Percentiles rank a stretch among this genome's conserved stretches.
phyloP scores from a whole-genome alignment of 2,329 filamentous ascomycete genomes.

The Xylaria sp. region DNA sequence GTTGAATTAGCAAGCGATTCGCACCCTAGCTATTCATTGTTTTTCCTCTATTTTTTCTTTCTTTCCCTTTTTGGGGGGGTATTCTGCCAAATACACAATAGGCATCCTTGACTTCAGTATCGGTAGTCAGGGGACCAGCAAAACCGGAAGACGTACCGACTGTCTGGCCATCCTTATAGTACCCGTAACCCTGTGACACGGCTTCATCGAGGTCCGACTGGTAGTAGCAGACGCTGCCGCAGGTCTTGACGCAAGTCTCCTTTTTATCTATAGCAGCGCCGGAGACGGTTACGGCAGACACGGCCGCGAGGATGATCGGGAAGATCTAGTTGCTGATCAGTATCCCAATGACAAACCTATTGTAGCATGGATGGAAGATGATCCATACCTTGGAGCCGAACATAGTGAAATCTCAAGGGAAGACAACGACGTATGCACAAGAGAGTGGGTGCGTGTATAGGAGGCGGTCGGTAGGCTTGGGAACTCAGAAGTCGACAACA shows the following conservation, averaged over 20 bases:
- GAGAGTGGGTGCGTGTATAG: not conserved
- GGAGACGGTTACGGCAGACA: conserved; percentile 33
- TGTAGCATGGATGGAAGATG: not conserved
- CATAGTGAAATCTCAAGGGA: conserved; percentile 22
- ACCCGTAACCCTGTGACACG: conserved; percentile 49
- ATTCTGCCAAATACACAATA: not conserved
- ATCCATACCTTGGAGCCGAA: conserved; percentile 35
- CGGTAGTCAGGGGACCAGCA: not conserved
- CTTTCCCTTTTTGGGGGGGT: not conserved
- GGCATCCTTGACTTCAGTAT: not conserved
- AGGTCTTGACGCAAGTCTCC: conserved; percentile 50
- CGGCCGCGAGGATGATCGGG: conserved; percentile 30
- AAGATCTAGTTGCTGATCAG: conserved; percentile 18
- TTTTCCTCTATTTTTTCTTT: not conserved
- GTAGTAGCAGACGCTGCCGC: conserved; percentile 53
- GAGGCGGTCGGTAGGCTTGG: not conserved
- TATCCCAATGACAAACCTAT: not conserved
- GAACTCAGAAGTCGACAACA: not conserved
- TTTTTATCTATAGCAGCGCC: conserved; percentile 20
- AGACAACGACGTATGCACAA: not conserved
- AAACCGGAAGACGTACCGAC: conserved; percentile 24
- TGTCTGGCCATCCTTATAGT: conserved; percentile 37
- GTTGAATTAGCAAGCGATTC: not conserved
- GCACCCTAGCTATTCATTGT: not conserved
- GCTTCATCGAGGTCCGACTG: conserved; percentile 50